These are phyloP conservation scores for Termitomyces bulborhizus DNA, from an alignment of 768 basidiomycete species.

Conservation along the genomic window DNA sequence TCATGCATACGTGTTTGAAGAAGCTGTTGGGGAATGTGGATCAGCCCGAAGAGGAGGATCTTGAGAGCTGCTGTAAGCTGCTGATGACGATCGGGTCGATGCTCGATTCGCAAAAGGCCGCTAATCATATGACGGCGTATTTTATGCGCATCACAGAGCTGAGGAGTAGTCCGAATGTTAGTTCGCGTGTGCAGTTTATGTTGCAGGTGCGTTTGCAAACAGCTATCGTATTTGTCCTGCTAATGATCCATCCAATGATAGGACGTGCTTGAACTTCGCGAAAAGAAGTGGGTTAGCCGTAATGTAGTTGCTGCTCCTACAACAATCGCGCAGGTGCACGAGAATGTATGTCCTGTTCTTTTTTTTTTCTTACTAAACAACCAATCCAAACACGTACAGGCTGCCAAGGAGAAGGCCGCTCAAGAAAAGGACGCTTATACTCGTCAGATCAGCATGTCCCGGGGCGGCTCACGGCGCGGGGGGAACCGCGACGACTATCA, in stretches of 20 bases:
- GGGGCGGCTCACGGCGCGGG: constrained; percentile 87
- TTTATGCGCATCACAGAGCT: constrained; percentile 88
- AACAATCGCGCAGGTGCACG: constrained; percentile 86
- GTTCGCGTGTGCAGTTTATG: constrained; percentile 92
- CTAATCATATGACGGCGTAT: constrained; percentile 87
- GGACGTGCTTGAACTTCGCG: constrained; percentile 89
- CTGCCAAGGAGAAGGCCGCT: constrained; percentile 75
- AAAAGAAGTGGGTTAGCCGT: constrained; percentile 74
- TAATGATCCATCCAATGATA: constrained; percentile 24
- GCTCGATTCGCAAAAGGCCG: constrained; percentile 78
- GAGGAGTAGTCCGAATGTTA: constrained; percentile 65
- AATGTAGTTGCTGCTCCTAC: constrained; percentile 71
- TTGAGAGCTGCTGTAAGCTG: constrained; percentile 93
- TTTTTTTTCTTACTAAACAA: not conserved
- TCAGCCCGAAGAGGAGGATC: constrained; percentile 96
- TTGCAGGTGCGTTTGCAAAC: constrained; percentile 59
- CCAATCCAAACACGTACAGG: constrained; percentile 30
- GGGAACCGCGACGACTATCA: constrained; percentile 55
- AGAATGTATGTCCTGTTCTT: constrained; percentile 50
- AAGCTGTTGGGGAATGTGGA: constrained; percentile 90
- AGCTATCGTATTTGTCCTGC: not conserved
- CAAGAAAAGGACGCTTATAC: constrained; percentile 54
- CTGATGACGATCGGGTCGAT: constrained; percentile 81
- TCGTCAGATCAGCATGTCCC: constrained; percentile 73
- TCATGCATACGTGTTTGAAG: constrained; percentile 99